These are phyloP conservation scores for Solanum chiquidenum DNA, from an alignment of 257 asterid genomes.

Conservation along the genomic window DNA sequence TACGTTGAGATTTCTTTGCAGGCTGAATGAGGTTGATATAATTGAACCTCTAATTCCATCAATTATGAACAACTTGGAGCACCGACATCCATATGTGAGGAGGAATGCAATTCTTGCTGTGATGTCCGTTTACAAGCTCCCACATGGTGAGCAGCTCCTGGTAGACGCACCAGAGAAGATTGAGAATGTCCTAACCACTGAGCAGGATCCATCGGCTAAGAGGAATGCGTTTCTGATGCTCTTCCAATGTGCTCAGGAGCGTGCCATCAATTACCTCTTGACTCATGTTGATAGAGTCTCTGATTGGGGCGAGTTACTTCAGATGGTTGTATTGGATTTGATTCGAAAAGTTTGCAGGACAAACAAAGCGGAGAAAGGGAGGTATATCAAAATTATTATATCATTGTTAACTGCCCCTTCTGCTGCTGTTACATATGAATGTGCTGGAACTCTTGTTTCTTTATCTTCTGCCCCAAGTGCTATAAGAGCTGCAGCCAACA, in stretches of 20 bases:
- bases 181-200: slow-evolving; percentile 69
- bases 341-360: slow-evolving; percentile 85
- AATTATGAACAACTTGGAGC: slow-evolving; percentile 72
- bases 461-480: slow-evolving; percentile 94
- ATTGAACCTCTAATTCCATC: slow-evolving; percentile 87
- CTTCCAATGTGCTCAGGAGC: slow-evolving; percentile 83
- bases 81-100: slow-evolving; percentile 70
- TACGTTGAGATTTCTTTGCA: slow-evolving; percentile 84
- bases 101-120: slow-evolving; percentile 83
- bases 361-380: slow-evolving; percentile 84
- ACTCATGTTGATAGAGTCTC: slow-evolving; percentile 63
- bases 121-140: slow-evolving; percentile 80
- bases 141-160: slow-evolving; percentile 84
- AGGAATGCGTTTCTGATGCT: slow-evolving; percentile 96
- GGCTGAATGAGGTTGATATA: slow-evolving; percentile 77
- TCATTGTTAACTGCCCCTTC: slow-evolving; percentile 75
- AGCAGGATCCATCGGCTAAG: slow-evolving; percentile 84
- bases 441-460: slow-evolving; percentile 93
- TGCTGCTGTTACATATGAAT: slow-evolving; percentile 83
- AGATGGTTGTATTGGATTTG: slow-evolving; percentile 91
- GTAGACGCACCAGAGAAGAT: slow-evolving; percentile 91
- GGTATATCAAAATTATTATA: slow-evolving; percentile 74
- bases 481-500: slow-evolving; percentile 84
- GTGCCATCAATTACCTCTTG: slow-evolving; percentile 71
- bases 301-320: slow-evolving; percentile 86